Evolutionary conservation across 140 eudicot species (phyloP).

Genomic region (Ambrosia hybrid): DNA sequence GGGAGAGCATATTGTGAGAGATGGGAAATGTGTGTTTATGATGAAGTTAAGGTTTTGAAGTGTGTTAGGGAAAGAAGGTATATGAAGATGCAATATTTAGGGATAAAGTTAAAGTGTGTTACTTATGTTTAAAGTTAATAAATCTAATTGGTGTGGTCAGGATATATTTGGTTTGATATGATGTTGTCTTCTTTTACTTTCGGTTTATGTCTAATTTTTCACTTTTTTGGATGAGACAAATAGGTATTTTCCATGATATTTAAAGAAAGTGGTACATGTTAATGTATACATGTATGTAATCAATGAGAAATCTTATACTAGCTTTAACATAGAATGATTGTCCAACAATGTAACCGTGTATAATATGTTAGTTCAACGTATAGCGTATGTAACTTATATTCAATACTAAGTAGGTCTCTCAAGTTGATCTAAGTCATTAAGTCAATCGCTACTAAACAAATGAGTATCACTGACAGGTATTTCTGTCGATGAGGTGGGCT

Average conservation of each 20-base stretch:
- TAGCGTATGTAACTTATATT: too few species aligned
- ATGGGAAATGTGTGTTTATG: slow-evolving; percentile 15
- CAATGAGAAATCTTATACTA: neutral
- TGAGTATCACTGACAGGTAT: too few species aligned
- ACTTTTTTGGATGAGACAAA: neutral
- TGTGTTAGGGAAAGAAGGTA: slow-evolving; percentile 4
- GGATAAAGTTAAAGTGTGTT: slow-evolving; percentile 10
- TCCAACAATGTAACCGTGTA: neutral
- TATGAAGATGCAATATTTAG: neutral
- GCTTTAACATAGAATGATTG: neutral
- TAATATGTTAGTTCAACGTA: too few species aligned
- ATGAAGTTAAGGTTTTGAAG: neutral
- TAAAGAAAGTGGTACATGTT: neutral
- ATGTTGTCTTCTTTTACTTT: neutral
- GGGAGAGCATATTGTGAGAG: slow-evolving; percentile 2
- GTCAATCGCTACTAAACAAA: too few species aligned
- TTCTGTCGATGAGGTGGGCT: too few species aligned
- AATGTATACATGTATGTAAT: neutral
- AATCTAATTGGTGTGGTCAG: too few species aligned
- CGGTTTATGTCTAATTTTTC: neutral
- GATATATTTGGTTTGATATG: neutral
- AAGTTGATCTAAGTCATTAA: too few species aligned
- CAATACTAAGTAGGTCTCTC: too few species aligned
- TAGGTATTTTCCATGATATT: neutral
- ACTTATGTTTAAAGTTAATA: neutral